Evolutionary conservation across 2,329 filamentous ascomycete species (phyloP), one percentile per base, ranked within the genome.

Genomic region (Xylariaceae sp.): DNA sequence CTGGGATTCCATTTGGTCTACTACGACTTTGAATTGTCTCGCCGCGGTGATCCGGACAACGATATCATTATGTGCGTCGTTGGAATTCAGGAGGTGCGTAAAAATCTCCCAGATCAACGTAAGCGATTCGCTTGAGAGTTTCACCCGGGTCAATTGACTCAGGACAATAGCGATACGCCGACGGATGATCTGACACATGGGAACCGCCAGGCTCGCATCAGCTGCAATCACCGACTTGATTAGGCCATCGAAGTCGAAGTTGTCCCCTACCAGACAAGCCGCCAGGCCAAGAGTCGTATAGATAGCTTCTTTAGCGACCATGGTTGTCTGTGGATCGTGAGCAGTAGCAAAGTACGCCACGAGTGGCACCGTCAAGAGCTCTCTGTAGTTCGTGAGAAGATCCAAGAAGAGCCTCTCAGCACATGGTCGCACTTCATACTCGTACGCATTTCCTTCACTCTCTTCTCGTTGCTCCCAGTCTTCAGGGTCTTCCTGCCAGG

Each of bases 401-500:
- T 97, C 92, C 66, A 97, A 81, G 74, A 97, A 96, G 11, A 99
- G 80, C 73, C 92, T 95, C 74, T 99, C 94, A 0, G 94, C 88
- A 71, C 93, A 97, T 2, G 92, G 90, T 37, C 93, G 86, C 56
- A 97, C 88, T 60, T 93, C 90, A 77, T 92, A 97, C 69, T 97
- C 92, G 82, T 89, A 97, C 1, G 89, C 90, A 66, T 91, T 89
- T 41, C 89, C 87, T 60, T 90, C 85, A 61, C 88, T 89, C 68
- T 95, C 91, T 76, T 97, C 92, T 68, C 88, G 86, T 64, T 89
- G 87, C 73, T 97, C 93, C 92, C 94, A 99, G 56, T 95, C 92
- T 72, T 99, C 91, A 0, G 93, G 91, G 59, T 96, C 92, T 69
- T 95, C 88, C 71, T 95, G 88, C 94, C 94, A 99, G 59, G 91